These are phyloP conservation scores for Tylopilus intermedius DNA, from an alignment of 768 basidiomycete species.

Conservation along the genomic window DNA sequence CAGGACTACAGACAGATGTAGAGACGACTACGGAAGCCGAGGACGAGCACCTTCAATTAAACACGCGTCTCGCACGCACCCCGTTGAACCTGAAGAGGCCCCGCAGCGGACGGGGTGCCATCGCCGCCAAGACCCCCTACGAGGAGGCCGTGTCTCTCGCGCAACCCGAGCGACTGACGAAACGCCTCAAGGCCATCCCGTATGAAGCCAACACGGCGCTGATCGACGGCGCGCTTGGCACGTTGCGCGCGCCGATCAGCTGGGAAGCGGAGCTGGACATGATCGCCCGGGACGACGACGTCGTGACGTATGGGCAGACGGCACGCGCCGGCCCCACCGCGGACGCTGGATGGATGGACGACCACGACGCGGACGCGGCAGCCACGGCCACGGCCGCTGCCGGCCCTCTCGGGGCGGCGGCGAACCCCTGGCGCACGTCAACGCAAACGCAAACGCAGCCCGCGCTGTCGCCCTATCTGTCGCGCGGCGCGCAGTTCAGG, in stretches of 20 bases:
- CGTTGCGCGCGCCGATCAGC: slow-evolving; percentile 16
- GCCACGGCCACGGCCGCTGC: background rate
- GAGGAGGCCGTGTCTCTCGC: slow-evolving; percentile 7
- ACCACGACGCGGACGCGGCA: background rate
- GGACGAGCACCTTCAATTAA: slow-evolving; percentile 12
- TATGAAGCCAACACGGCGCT: slow-evolving; percentile 17
- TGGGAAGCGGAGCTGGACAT: slow-evolving; percentile 16
- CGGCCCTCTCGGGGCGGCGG: background rate
- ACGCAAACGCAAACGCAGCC: background rate
- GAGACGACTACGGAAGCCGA: slow-evolving; percentile 23
- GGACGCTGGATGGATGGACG: background rate
- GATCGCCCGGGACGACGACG: background rate
- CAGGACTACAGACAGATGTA: slow-evolving; percentile 14
- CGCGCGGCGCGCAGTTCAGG: slow-evolving; percentile 19
- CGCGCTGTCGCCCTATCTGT: slow-evolving; percentile 12
- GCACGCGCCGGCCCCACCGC: background rate
- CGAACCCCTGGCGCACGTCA: too few species aligned
- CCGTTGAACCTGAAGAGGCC: slow-evolving; percentile 1
- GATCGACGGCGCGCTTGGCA: slow-evolving; percentile 25
- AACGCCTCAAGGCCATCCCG: slow-evolving; percentile 16
- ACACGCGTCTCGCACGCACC: slow-evolving; percentile 11
- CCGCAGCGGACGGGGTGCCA: background rate
- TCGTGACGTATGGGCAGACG: background rate
- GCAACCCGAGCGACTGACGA: slow-evolving; percentile 10
- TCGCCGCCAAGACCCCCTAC: background rate